Percentiles rank a stretch among this genome's conserved stretches.
phyloP scores from a whole-genome alignment of 352 stramenopile genomes.

The Thalassiosira exigua region DNA sequence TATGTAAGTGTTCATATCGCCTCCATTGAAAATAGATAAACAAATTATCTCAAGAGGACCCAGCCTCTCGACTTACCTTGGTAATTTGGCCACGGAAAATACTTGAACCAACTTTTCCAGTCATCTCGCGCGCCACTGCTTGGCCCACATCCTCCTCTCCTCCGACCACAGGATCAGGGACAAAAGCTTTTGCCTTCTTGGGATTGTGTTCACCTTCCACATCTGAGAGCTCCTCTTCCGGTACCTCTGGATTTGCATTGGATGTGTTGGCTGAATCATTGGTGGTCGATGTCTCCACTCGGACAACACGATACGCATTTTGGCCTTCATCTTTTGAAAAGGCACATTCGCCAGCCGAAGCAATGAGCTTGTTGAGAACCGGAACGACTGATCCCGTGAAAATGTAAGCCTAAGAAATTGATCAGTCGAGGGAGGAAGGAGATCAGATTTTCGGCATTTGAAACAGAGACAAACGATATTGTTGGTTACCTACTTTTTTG shows the following conservation, averaged over 20 bases:
- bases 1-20: too few species aligned
- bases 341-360: not conserved
- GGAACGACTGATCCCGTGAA: slow-evolving; percentile 43
- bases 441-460: slow-evolving; percentile 9
- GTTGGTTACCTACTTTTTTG: slow-evolving; percentile 4
- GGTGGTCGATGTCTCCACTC: slow-evolving; percentile 26
- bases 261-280: not conserved
- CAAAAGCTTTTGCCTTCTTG: not conserved
- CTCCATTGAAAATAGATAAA: too few species aligned
- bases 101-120: slow-evolving; percentile 22
- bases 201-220: not conserved
- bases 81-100: slow-evolving; percentile 20
- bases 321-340: not conserved
- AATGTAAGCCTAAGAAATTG: slow-evolving; percentile 10
- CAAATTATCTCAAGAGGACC: too few species aligned
- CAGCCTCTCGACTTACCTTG: slow-evolving; percentile 26
- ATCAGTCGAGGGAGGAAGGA: not conserved
- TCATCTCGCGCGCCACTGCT: slow-evolving; percentile 28
- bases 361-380: slow-evolving; percentile 56
- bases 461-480: too few species aligned
- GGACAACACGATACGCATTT: slow-evolving; percentile 26
- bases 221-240: not conserved
- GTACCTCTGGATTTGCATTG: not conserved
- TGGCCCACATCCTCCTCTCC: slow-evolving; percentile 22
- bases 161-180: slow-evolving; percentile 19